A percentile compares a stretch with the other conserved stretches of the same genome.
phyloP scores from a whole-genome alignment of 2,329 filamentous ascomycete genomes.

The Byssoonygena ceratinophila region DNA sequence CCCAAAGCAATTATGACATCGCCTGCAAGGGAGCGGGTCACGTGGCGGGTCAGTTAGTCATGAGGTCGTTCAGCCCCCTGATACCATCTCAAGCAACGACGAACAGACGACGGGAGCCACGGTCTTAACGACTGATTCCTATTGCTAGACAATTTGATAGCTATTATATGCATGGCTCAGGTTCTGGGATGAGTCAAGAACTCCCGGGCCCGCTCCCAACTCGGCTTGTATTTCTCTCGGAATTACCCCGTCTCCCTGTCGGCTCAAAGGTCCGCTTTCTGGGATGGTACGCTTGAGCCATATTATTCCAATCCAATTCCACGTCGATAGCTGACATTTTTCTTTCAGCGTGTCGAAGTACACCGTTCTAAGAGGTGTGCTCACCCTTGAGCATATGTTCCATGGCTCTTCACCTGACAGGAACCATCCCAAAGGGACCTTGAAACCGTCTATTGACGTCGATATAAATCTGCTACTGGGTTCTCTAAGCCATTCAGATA shows the following conservation, averaged over 20 bases:
- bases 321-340: not conserved
- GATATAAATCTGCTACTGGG: conserved; percentile 63
- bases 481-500: conserved; percentile 51
- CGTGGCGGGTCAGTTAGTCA: not conserved
- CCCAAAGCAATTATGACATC: not conserved
- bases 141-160: not conserved
- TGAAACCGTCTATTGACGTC: conserved; percentile 44
- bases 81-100: not conserved
- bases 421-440: not conserved
- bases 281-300: conserved; percentile 59
- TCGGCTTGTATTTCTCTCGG: conserved; percentile 53
- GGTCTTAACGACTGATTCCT: too few relatives aligned
- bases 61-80: not conserved
- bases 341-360: conserved; percentile 49
- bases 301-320: not conserved
- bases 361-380: conserved; percentile 45
- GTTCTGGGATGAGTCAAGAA: conserved; percentile 19
- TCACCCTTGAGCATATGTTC: conserved; percentile 60
- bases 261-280: conserved; percentile 82
- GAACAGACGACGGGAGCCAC: too few relatives aligned
- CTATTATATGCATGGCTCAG: not conserved
- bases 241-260: conserved; percentile 42
- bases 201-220: conserved; percentile 53
- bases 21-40: not conserved
- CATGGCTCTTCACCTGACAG: conserved; percentile 28